Evolutionary conservation across 139 green algal species (phyloP), one percentile per base, ranked within the genome.

Genomic region (Ulvella scutata): DNA sequence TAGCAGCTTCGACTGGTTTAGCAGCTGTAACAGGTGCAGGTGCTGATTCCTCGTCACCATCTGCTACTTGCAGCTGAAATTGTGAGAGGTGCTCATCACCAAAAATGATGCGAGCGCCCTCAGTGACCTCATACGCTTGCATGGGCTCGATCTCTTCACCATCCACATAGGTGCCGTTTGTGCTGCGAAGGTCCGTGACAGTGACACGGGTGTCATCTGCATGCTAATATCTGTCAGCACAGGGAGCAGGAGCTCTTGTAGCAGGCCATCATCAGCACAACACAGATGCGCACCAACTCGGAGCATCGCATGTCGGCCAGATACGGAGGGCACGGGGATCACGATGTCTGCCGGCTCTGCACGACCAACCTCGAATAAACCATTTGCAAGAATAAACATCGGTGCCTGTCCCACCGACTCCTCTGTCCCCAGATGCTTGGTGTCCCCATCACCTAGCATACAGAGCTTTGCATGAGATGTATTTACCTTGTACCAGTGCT

Each of bases 81-180:
- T 36, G 31, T 23, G 51, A n/a, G 6, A 67, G 51, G 51, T 67
- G 51, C 51, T 67, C 51, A 23, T 67, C 51, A 36, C 51, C 51
- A 67, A 67, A 67, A 29, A 67, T 67, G 17, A 67, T 29, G 31
- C 33, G 51, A 23, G 13, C 33, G 6, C 51, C 51, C 13, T n/a
- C n/a, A 67, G 33, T 26, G 13, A 67, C 51, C 51, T 67, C 51
- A 67, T 67, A 67, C 29, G 83, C 67, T 33, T 81, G 43, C 21
- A 79, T 81, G 3, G 84, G 73, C 13, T 83, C n/a, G 6, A 91
- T 38, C 79, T 88, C 80, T 37, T 83, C 37, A 26, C 78, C 78
- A 43, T 88, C 81, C n/a, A 91, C 36, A 72, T 79, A 87, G 17
- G 87, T 89, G 37, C 87, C 87, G 75, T 91, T 91, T 36, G 87